Conservation (phyloP, 2,329 filamentous ascomycete species). For the Coniella vitis region DNA sequence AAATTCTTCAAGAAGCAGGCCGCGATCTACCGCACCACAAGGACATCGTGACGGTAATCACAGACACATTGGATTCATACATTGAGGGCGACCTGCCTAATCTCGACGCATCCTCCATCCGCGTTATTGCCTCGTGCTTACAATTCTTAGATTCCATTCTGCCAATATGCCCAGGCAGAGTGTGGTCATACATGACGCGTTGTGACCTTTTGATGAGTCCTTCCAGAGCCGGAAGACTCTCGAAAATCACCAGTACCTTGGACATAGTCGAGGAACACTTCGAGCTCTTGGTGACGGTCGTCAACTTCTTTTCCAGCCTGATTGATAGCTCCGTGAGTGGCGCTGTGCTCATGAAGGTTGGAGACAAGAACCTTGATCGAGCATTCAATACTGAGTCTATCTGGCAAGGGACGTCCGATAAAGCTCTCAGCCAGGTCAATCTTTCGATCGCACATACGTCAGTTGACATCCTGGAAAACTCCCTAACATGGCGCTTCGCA, state of each 20-base stretch:
- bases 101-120: conserved; percentile 58
- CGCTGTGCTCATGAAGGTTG: conserved; percentile 58
- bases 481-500: conserved; percentile 77
- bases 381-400: conserved; percentile 43
- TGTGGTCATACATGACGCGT: conserved; percentile 84
- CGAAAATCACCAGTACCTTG: conserved; percentile 70
- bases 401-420: conserved; percentile 70
- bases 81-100: conserved; percentile 50
- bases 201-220: conserved; percentile 74
- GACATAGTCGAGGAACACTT: conserved; percentile 74
- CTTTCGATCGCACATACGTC: conserved; percentile 67
- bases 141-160: conserved; percentile 73
- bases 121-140: conserved; percentile 63
- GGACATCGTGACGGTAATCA: conserved; percentile 75
- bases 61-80: conserved; percentile 73
- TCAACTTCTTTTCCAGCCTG: conserved; percentile 67
- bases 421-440: conserved; percentile 65
- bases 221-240: conserved; percentile 68
- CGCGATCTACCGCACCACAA: conserved; percentile 49
- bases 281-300: conserved; percentile 66
- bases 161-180: conserved; percentile 67
- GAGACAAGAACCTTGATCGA: conserved; percentile 40
- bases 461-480: conserved; percentile 80
- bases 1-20: conserved; percentile 52
- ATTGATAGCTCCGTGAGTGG: conserved; percentile 69